Percentiles rank a stretch among this genome's conserved stretches.
phyloP scores from a whole-genome alignment of 768 basidiomycete species.

The Lentinula sp. region DNA sequence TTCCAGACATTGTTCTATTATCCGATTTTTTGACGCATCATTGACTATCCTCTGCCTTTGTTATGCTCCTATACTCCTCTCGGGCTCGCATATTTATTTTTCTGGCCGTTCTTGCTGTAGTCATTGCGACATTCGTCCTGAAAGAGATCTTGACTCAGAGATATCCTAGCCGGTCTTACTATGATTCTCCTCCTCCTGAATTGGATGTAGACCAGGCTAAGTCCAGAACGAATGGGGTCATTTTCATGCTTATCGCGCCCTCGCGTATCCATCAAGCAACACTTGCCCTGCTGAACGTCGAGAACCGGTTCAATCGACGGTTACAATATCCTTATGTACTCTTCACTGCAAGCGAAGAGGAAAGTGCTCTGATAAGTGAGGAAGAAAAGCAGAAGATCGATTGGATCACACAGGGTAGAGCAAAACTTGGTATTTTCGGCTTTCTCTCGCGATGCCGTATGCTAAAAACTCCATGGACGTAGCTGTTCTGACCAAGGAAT shows the following conservation, averaged over 20 bases:
- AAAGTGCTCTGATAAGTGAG: conserved; percentile 15
- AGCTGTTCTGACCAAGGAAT: conserved; percentile 16
- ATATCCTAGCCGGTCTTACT: background rate
- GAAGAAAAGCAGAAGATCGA: conserved; percentile 17
- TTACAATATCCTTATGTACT: conserved; percentile 23
- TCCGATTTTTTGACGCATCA: background rate
- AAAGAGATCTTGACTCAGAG: background rate
- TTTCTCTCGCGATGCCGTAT: background rate
- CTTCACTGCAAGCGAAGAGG: conserved; percentile 19
- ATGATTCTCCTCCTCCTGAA: background rate
- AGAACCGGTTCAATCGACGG: conserved; percentile 23
- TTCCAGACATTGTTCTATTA: no score
- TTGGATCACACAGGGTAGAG: conserved; percentile 21
- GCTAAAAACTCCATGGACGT: background rate
- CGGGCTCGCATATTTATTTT: background rate
- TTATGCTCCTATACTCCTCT: background rate
- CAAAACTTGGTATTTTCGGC: conserved; percentile 17
- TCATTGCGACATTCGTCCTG: background rate
- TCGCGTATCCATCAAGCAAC: conserved; percentile 20
- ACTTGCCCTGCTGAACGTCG: conserved; percentile 21
- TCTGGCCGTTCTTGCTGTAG: background rate
- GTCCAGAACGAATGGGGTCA: conserved; percentile 18
- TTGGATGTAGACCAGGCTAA: background rate
- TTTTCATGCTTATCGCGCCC: conserved; percentile 21
- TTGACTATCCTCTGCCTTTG: background rate